Evolutionary conservation across 1,284 basidiomycete species (phyloP).

Genomic region (Neolentinus lepideus): DNA sequence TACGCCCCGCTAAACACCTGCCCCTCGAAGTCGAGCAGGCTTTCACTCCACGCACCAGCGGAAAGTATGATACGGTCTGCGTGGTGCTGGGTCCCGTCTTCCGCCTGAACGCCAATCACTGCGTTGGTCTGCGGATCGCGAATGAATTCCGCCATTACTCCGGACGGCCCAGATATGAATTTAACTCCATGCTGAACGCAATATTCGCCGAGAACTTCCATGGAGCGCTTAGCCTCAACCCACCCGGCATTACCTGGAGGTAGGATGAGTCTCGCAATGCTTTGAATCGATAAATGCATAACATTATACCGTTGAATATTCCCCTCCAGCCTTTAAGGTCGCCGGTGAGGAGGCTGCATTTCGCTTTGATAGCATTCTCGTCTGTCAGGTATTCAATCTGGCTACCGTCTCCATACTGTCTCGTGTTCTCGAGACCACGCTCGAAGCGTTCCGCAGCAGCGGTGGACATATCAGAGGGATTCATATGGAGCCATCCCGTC

Average conservation of each 20-base stretch:
- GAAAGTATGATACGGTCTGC: slow-evolving; percentile 10
- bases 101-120: slow-evolving; percentile 6
- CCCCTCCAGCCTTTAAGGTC: slow-evolving; percentile 2
- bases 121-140: not conserved
- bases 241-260: not conserved
- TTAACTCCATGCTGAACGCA: slow-evolving; percentile 1
- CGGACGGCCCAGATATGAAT: slow-evolving; percentile 9
- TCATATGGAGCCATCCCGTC: slow-evolving; percentile 3
- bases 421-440: not conserved
- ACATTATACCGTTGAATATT: slow-evolving; percentile 1
- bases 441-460: not conserved
- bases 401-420: not conserved
- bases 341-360: not conserved
- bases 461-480: not conserved
- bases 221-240: slow-evolving; percentile 2
- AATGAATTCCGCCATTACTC: not conserved
- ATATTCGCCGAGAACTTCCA: slow-evolving; percentile 1
- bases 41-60: slow-evolving; percentile 10
- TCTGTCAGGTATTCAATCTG: not conserved
- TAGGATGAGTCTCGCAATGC: not conserved
- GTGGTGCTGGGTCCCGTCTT: slow-evolving; percentile 8
- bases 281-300: not conserved
- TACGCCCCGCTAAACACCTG: slow-evolving; percentile 1
- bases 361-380: not conserved
- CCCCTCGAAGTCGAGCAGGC: slow-evolving; percentile 10